Conservation (phyloP, 441 rosid genomes). For the Populus tomentosa region DNA sequence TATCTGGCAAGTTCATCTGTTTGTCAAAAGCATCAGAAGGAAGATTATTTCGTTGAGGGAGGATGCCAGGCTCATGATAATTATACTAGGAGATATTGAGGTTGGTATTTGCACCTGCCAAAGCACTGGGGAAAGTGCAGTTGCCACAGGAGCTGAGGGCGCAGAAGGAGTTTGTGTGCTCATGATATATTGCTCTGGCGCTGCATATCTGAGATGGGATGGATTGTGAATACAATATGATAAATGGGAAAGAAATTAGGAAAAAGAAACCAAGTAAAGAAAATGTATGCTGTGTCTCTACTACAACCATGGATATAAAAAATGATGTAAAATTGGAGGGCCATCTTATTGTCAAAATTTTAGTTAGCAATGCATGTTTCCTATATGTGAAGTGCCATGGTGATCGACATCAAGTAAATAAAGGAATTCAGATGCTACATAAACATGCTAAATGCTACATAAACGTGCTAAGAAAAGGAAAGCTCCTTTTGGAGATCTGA, state of each 20-base stretch:
- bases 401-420: no score
- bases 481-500: neutral
- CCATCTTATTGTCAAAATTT: neutral
- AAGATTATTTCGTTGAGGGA: neutral
- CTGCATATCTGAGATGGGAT: slow-evolving; percentile 59
- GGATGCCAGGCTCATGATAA: slow-evolving; percentile 7
- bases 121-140: slow-evolving; percentile 90
- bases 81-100: neutral
- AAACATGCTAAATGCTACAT: neutral
- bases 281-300: neutral
- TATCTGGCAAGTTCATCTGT: slow-evolving; percentile 94
- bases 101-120: slow-evolving; percentile 65
- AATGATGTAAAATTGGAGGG: neutral
- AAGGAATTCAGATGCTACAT: neutral
- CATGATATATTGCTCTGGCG: slow-evolving; percentile 99
- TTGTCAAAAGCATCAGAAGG: slow-evolving; percentile 17
- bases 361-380: neutral
- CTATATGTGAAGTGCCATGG: neutral
- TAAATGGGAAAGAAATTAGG: neutral
- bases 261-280: neutral
- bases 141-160: slow-evolving; percentile 92
- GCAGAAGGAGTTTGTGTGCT: slow-evolving; percentile 99
- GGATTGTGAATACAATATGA: slow-evolving; percentile 1
- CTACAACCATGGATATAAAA: neutral
- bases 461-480: neutral